Conservation (phyloP, 106 monocot genomes). For the Allium cepa region DNA sequence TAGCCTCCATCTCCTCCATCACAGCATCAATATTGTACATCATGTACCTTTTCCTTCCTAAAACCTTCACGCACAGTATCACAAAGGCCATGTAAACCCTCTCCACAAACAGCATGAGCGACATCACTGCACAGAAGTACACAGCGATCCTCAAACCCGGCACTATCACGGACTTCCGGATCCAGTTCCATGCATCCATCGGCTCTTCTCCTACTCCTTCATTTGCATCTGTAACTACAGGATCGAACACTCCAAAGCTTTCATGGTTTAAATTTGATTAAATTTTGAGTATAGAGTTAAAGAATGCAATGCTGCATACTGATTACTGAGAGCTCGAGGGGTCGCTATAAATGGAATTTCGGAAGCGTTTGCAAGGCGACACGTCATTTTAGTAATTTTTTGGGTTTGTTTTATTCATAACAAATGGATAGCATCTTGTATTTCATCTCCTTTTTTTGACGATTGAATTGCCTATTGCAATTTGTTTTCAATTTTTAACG, state of each 20-base stretch:
- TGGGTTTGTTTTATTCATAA: not conserved
- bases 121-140: no score
- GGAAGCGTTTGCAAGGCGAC: not conserved
- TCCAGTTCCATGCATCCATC: no score
- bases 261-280: not conserved
- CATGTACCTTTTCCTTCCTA: no score
- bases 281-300: not conserved
- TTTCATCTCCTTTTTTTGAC: not conserved
- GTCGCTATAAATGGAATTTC: not conserved
- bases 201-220: no score
- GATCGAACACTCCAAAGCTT: not conserved
- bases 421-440: not conserved
- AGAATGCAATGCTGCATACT: not conserved
- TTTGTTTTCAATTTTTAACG: not conserved
- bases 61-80: no score
- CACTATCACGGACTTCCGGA: no score
- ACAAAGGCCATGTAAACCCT: no score
- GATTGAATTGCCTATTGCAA: not conserved
- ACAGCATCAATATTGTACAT: slow-evolving; percentile 34
- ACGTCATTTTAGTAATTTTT: no score
- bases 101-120: no score
- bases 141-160: no score
- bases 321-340: not conserved
- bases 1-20: slow-evolving; percentile 25
- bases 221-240: no score